phyloP scores from a whole-genome alignment of 768 basidiomycete species.

The Kwoniella europaea region DNA sequence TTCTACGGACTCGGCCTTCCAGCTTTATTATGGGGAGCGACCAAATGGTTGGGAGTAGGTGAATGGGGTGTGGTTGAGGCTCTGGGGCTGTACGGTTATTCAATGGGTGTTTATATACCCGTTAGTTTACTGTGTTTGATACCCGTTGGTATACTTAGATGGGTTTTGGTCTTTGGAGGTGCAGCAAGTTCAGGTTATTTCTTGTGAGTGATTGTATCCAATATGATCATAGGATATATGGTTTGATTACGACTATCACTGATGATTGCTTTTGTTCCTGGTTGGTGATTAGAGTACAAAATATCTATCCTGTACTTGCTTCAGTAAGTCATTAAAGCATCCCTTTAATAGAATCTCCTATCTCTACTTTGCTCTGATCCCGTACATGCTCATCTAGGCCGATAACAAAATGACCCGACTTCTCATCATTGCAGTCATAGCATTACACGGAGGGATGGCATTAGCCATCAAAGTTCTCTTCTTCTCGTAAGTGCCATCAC shows the following conservation, averaged over 20 bases:
- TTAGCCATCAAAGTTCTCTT: slow-evolving; percentile 83
- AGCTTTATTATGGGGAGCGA: slow-evolving; percentile 76
- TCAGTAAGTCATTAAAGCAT: slow-evolving; percentile 64
- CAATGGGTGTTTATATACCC: slow-evolving; percentile 56
- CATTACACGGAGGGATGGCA: slow-evolving; percentile 78
- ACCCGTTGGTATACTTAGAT: slow-evolving; percentile 79
- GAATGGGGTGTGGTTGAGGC: slow-evolving; percentile 85
- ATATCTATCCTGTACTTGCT: slow-evolving; percentile 85
- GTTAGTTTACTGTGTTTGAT: slow-evolving; percentile 71
- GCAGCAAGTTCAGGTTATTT: slow-evolving; percentile 86
- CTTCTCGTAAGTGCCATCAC: slow-evolving; percentile 59
- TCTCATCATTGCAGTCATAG: slow-evolving; percentile 74
- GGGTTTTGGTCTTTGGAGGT: slow-evolving; percentile 74
- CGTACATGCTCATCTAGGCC: slow-evolving; percentile 63
- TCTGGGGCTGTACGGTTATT: slow-evolving; percentile 61
- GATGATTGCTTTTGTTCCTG: too few species aligned
- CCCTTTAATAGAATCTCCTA: neutral
- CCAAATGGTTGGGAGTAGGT: slow-evolving; percentile 83
- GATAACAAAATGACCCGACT: slow-evolving; percentile 82
- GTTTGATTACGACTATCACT: too few species aligned
- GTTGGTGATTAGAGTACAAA: slow-evolving; percentile 53
- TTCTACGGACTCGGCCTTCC: slow-evolving; percentile 83
- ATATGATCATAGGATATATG: too few species aligned
- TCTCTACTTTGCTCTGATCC: slow-evolving; percentile 7
- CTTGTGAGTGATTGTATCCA: slow-evolving; percentile 61